Conservation (phyloP, 2,329 filamentous ascomycete genomes). For the Xenoacremonium recifei region DNA sequence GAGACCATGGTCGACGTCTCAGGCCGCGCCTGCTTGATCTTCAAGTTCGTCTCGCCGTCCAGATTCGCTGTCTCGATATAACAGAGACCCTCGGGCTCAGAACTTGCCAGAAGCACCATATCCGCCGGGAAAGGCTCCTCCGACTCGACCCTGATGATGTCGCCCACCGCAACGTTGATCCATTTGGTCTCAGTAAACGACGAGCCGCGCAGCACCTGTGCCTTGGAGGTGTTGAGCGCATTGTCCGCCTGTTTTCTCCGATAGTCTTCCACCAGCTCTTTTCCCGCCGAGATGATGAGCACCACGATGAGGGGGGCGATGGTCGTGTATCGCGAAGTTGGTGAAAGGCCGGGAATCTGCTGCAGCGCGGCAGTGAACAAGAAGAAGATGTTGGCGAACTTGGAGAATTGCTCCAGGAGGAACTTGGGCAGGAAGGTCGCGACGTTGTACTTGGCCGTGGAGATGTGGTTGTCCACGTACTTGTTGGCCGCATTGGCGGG, state of each 20-base stretch:
- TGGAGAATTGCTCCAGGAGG: slow-evolving; percentile 96
- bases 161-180: slow-evolving; percentile 90
- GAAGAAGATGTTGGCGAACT: slow-evolving; percentile 99
- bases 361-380: slow-evolving; percentile 93
- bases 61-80: slow-evolving; percentile 99
- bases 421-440: slow-evolving; percentile 95
- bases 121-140: slow-evolving; percentile 95
- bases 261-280: slow-evolving; percentile 92
- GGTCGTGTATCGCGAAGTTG: slow-evolving; percentile 93
- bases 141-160: slow-evolving; percentile 89
- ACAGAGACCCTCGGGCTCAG: slow-evolving; percentile 94
- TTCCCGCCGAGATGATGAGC: slow-evolving; percentile 88
- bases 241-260: slow-evolving; percentile 85
- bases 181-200: slow-evolving; percentile 85
- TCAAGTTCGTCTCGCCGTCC: slow-evolving; percentile 96
- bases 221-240: slow-evolving; percentile 82
- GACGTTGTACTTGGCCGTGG: slow-evolving; percentile 95
- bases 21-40: slow-evolving; percentile 96
- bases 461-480: slow-evolving; percentile 95
- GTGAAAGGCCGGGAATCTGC: slow-evolving; percentile 92
- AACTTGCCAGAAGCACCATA: slow-evolving; percentile 86
- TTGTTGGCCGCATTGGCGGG: slow-evolving; percentile 87
- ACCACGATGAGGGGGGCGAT: slow-evolving; percentile 92
- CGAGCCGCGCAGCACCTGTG: slow-evolving; percentile 78
- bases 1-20: slow-evolving; percentile 89